Percentiles rank a stretch among this genome's conserved stretches.
phyloP scores from a whole-genome alignment of 148 eudicot species.

The Arbutus unedo region DNA sequence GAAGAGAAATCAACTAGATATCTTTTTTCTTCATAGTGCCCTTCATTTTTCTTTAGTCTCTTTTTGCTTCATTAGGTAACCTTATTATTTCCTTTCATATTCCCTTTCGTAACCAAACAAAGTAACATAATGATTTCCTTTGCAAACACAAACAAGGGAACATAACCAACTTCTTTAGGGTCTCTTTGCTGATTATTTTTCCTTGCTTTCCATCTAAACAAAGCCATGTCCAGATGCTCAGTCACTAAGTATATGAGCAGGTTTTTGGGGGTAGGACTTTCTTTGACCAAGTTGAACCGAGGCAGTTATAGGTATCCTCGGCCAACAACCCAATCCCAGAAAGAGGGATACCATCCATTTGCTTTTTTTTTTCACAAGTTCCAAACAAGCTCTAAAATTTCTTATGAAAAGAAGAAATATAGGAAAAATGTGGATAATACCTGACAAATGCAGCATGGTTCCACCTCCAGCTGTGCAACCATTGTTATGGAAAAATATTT shows the following conservation, averaged over 20 bases:
- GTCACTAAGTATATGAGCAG: too few relatives aligned
- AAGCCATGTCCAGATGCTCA: too few relatives aligned
- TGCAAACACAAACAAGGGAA: not conserved
- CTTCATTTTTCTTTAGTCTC: not conserved
- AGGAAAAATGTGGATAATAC: slow-evolving; percentile 26
- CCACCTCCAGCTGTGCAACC: slow-evolving; percentile 43
- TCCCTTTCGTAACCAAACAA: not conserved
- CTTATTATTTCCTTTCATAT: not conserved
- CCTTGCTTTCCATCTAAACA: too few relatives aligned
- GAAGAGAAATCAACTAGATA: not conserved
- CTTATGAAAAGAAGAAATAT: not conserved
- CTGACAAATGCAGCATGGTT: slow-evolving; percentile 93
- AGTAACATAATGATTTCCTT: not conserved
- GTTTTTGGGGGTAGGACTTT: too few relatives aligned
- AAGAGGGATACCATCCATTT: too few relatives aligned
- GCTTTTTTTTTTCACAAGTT: not conserved
- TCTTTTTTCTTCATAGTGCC: not conserved
- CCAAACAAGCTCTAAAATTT: not conserved
- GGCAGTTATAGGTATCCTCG: too few relatives aligned
- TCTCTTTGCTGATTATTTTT: not conserved
- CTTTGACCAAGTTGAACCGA: too few relatives aligned
- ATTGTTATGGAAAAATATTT: slow-evolving; percentile 36
- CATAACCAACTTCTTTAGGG: not conserved
- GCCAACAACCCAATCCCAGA: too few relatives aligned
- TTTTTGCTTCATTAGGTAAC: not conserved